Evolutionary conservation across 225 moss, liverwort and hornwort genomes (phyloP).

Genomic region (Marchantia polymorpha): DNA sequence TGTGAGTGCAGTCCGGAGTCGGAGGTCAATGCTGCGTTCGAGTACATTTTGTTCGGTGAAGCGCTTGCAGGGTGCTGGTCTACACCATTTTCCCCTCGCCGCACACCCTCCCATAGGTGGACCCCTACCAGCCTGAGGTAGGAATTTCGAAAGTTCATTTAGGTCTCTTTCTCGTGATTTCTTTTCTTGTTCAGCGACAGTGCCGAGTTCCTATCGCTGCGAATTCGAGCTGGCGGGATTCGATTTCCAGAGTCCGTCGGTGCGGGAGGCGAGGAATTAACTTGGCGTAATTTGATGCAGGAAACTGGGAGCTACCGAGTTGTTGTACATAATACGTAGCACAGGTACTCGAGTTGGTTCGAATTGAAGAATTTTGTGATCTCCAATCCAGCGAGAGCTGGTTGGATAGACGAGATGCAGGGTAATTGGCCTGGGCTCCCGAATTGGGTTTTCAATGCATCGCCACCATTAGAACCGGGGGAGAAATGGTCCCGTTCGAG

Average conservation of each 20-base stretch:
- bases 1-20: background rate
- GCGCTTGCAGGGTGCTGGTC: constrained; percentile 6
- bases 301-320: background rate
- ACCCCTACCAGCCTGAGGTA: background rate
- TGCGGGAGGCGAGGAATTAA: background rate
- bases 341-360: background rate
- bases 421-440: constrained; percentile 43
- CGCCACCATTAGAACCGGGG: constrained; percentile 26
- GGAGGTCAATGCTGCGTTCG: constrained; percentile 1
- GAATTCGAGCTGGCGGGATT: no score
- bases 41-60: constrained; percentile 10
- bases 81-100: background rate
- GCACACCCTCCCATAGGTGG: background rate
- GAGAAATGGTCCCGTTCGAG: constrained; percentile 31
- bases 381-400: constrained; percentile 2
- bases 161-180: background rate
- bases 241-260: background rate
- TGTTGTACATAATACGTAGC: constrained; percentile 4
- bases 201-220: background rate
- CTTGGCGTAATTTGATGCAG: background rate
- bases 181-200: background rate
- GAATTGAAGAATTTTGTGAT: background rate
- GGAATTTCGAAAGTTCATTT: background rate
- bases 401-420: constrained; percentile 33
- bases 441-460: constrained; percentile 40